Percentiles rank a stretch among this genome's conserved stretches.
Evolutionary conservation across 352 stramenopile species (phyloP).

Genomic region (Pythium brachiatum): DNA sequence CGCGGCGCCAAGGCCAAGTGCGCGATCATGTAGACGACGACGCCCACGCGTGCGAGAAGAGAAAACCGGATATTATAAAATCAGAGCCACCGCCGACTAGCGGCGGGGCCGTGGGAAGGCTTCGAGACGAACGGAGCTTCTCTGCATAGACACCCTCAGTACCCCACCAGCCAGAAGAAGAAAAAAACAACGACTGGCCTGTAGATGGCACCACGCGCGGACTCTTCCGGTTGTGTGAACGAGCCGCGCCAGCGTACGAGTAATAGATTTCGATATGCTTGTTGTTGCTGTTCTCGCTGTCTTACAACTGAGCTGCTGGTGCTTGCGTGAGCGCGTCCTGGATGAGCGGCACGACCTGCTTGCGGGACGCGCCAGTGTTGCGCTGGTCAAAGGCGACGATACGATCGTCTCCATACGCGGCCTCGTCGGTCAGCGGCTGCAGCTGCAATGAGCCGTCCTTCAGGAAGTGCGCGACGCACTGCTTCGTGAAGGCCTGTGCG

Average conservation of each 20-base stretch:
- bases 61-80: background rate
- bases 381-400: conserved; percentile 52
- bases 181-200: too few relatives aligned
- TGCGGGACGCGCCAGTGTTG: conserved; percentile 63
- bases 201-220: background rate
- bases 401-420: conserved; percentile 27
- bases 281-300: background rate
- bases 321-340: conserved; percentile 39
- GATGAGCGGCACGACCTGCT: conserved; percentile 76
- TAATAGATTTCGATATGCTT: conserved; percentile 2
- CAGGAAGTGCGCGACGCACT: conserved; percentile 41
- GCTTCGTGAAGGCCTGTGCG: conserved; percentile 17
- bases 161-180: background rate
- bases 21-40: conserved; percentile 71
- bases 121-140: background rate
- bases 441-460: conserved; percentile 43
- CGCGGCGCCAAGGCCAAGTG: conserved; percentile 78
- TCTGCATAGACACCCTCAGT: background rate
- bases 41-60: background rate
- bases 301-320: conserved; percentile 14
- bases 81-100: background rate
- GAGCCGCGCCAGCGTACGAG: background rate
- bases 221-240: too few relatives aligned
- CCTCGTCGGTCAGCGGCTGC: conserved; percentile 19
- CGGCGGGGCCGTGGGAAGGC: background rate